phyloP scores from a whole-genome alignment of 202 grass and related monocot species.

The Elaeis oleifera region DNA sequence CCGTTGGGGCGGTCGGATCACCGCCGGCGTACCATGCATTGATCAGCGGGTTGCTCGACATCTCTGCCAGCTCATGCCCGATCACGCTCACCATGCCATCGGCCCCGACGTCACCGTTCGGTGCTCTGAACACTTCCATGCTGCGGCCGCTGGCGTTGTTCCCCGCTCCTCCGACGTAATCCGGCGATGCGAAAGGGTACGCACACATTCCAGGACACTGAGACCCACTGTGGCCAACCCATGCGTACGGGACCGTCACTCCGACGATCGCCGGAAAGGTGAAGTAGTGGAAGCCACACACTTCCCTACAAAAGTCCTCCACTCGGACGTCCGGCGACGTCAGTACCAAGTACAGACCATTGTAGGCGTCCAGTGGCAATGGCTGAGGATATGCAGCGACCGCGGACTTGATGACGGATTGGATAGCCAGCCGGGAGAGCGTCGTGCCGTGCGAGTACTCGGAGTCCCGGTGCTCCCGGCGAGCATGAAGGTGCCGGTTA shows the following conservation, averaged over 20 bases:
- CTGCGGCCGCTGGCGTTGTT: not conserved
- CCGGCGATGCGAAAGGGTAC: constrained; percentile 54
- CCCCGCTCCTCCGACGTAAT: not conserved
- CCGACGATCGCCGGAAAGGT: constrained; percentile 62
- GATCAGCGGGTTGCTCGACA: constrained; percentile 55
- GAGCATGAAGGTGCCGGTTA: constrained; percentile 45
- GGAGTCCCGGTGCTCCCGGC: constrained; percentile 54
- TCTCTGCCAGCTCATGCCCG: constrained; percentile 63
- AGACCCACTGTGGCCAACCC: constrained; percentile 64
- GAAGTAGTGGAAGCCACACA: constrained; percentile 87
- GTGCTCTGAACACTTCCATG: constrained; percentile 35
- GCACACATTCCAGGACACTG: constrained; percentile 79
- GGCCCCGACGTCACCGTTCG: constrained; percentile 52
- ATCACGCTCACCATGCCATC: constrained; percentile 86
- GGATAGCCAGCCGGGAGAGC: constrained; percentile 53
- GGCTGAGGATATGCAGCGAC: constrained; percentile 43
- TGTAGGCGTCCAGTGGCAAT: constrained; percentile 55
- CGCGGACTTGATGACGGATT: constrained; percentile 62
- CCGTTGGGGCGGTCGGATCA: constrained; percentile 66
- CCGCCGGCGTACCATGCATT: constrained; percentile 80
- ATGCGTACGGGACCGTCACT: constrained; percentile 66
- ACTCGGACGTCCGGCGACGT: constrained; percentile 64
- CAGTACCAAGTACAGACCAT: constrained; percentile 67
- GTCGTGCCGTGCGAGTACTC: constrained; percentile 60
- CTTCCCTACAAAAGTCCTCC: constrained; percentile 73